Percentiles rank a stretch among this genome's conserved stretches.
Evolutionary conservation across 2,329 filamentous ascomycete genomes (phyloP).

Genomic region (Trichophyton simii): DNA sequence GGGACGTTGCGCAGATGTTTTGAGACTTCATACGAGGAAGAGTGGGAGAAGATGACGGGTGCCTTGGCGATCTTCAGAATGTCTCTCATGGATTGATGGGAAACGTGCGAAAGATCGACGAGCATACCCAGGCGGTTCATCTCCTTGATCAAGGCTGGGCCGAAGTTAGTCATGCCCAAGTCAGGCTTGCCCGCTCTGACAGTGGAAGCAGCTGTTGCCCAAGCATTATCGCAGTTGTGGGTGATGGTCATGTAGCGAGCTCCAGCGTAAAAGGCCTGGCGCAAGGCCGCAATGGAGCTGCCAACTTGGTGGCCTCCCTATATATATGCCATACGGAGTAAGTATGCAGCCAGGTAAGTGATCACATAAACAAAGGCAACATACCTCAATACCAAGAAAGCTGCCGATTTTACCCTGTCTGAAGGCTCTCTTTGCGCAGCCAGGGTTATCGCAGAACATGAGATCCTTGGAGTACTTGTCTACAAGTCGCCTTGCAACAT

Average conservation of each 20-base stretch:
- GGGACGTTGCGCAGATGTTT: slow-evolving; percentile 31
- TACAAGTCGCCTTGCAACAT: slow-evolving; percentile 18
- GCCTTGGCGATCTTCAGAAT: slow-evolving; percentile 15
- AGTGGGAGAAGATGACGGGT: slow-evolving; percentile 20
- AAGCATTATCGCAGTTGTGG: slow-evolving; percentile 22
- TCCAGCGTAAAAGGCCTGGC: slow-evolving; percentile 13
- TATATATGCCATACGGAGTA: background rate
- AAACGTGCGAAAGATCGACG: slow-evolving; percentile 20
- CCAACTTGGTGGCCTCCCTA: slow-evolving; percentile 21
- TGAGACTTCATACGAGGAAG: slow-evolving; percentile 15
- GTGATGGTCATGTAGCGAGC: slow-evolving; percentile 19
- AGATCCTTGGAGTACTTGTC: slow-evolving; percentile 16
- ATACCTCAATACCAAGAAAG: slow-evolving; percentile 19
- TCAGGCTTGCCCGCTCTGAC: slow-evolving; percentile 14
- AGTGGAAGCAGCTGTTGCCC: slow-evolving; percentile 17
- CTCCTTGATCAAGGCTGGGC: slow-evolving; percentile 16
- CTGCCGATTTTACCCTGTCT: slow-evolving; percentile 15
- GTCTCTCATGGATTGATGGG: slow-evolving; percentile 18
- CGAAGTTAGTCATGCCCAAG: slow-evolving; percentile 17
- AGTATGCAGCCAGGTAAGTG: background rate
- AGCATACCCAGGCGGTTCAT: slow-evolving; percentile 23
- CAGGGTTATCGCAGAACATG: slow-evolving; percentile 15
- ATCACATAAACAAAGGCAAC: background rate
- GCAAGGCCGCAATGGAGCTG: slow-evolving; percentile 15
- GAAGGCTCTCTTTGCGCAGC: slow-evolving; percentile 16